Conservation (phyloP, 2,329 filamentous ascomycete species). For the Cadophora malorum region DNA sequence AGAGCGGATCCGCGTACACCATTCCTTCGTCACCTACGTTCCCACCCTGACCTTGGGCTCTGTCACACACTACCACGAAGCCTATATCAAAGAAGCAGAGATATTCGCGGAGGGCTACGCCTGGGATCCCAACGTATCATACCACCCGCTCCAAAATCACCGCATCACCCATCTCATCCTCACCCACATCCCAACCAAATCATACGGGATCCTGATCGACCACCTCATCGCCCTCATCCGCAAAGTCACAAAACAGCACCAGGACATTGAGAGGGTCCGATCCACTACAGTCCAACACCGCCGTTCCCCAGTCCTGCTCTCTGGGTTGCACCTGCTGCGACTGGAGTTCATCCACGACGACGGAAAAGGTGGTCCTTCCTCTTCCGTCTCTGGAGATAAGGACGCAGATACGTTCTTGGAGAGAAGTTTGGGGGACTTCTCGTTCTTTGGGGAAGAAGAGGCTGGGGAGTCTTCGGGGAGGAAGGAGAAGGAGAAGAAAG, state of each 20-base stretch:
- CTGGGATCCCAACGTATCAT: slow-evolving; percentile 49
- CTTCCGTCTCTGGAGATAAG: slow-evolving; percentile 37
- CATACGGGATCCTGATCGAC: slow-evolving; percentile 56
- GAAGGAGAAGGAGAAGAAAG: not conserved
- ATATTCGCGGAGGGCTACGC: slow-evolving; percentile 39
- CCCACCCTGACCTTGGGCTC: slow-evolving; percentile 46
- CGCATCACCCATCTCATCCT: slow-evolving; percentile 60
- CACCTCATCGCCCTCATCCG: slow-evolving; percentile 56
- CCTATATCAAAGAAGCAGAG: slow-evolving; percentile 48
- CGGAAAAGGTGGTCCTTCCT: not conserved
- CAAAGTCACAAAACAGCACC: slow-evolving; percentile 56
- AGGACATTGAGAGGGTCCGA: slow-evolving; percentile 46
- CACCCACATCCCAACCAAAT: slow-evolving; percentile 60
- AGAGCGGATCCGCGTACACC: slow-evolving; percentile 60
- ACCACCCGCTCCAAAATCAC: slow-evolving; percentile 63
- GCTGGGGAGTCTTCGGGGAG: slow-evolving; percentile 2
- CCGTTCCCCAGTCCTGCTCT: slow-evolving; percentile 52
- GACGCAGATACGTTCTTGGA: slow-evolving; percentile 39
- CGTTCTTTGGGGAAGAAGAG: slow-evolving; percentile 36
- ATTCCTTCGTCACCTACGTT: slow-evolving; percentile 64
- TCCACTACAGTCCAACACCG: slow-evolving; percentile 30
- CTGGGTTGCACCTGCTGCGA: slow-evolving; percentile 59
- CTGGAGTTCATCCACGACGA: slow-evolving; percentile 54
- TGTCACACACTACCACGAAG: slow-evolving; percentile 13
- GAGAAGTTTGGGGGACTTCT: slow-evolving; percentile 37